phyloP scores from a whole-genome alignment of 225 moss, liverwort and hornwort species.

The Takakia lepidozioides region DNA sequence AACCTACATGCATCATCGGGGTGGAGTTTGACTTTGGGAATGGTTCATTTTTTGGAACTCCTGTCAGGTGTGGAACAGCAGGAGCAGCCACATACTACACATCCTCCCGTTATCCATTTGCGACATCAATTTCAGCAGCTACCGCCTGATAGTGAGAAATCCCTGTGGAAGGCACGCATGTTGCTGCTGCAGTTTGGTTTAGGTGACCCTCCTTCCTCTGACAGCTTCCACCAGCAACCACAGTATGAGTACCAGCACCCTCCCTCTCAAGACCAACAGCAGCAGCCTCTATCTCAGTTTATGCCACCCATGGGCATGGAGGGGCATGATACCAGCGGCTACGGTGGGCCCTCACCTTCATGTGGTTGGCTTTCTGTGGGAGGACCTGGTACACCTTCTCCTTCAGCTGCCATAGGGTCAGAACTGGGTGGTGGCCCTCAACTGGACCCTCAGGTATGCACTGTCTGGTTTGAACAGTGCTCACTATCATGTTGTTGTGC shows the following conservation, averaged over 20 bases:
- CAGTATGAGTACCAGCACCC: constrained; percentile 86
- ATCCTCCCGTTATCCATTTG: constrained; percentile 43
- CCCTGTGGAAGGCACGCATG: constrained; percentile 45
- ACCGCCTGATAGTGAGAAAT: constrained; percentile 45
- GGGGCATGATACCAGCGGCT: constrained; percentile 46
- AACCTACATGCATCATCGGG: no score
- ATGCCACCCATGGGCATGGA: constrained; percentile 57
- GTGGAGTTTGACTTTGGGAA: no score
- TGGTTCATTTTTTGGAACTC: no score
- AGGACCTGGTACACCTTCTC: constrained; percentile 48
- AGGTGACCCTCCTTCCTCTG: constrained; percentile 63
- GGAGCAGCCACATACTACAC: constrained; percentile 39
- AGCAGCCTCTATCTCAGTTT: constrained; percentile 65
- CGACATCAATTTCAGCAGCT: constrained; percentile 43
- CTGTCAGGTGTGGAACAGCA: constrained; percentile 88
- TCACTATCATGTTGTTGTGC: no score
- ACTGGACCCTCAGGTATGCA: no score
- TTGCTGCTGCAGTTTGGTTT: constrained; percentile 64
- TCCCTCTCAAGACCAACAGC: constrained; percentile 68
- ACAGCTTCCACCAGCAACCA: constrained; percentile 76
- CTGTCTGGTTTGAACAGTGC: no score
- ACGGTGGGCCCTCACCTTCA: constrained; percentile 58
- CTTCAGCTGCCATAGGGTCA: constrained; percentile 49
- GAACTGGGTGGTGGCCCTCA: no score
- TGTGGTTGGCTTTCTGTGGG: constrained; percentile 66